Conservation (phyloP, 257 asterid genomes). For the Fraxinus americana region DNA sequence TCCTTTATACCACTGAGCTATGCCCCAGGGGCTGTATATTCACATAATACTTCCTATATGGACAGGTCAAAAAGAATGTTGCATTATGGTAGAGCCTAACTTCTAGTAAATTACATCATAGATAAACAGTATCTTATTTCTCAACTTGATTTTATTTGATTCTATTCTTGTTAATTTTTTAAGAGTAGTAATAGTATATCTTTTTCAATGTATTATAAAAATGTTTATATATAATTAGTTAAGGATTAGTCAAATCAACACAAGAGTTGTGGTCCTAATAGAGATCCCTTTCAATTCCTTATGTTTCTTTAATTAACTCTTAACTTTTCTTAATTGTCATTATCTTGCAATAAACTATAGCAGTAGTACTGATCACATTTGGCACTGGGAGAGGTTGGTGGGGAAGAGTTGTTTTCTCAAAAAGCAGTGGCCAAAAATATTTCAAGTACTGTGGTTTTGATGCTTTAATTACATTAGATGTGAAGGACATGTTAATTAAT, state of each 20-base stretch:
- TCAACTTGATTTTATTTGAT: no score
- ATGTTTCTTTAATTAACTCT: conserved; percentile 4
- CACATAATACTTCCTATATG: no score
- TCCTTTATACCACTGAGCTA: no score
- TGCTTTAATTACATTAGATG: conserved; percentile 12
- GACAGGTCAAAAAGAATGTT: no score
- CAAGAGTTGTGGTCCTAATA: conserved; percentile 25
- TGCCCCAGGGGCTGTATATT: no score
- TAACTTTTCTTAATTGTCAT: conserved; percentile 35
- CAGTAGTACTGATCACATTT: background rate
- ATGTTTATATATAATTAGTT: no score
- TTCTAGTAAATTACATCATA: no score
- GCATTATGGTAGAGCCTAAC: no score
- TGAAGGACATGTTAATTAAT: conserved; percentile 11
- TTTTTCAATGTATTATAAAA: no score
- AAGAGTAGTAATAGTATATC: no score
- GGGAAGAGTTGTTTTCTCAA: conserved; percentile 41
- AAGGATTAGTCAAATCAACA: conserved; percentile 17
- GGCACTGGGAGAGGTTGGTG: conserved; percentile 24
- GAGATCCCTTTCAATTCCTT: conserved; percentile 14
- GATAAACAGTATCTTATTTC: no score
- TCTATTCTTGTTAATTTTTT: no score
- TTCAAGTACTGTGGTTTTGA: conserved; percentile 32
- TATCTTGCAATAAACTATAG: conserved; percentile 38
- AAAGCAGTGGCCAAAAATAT: conserved; percentile 47